Evolutionary conservation across 345 rosid species (phyloP).

Genomic region (Salix arbutifolia): DNA sequence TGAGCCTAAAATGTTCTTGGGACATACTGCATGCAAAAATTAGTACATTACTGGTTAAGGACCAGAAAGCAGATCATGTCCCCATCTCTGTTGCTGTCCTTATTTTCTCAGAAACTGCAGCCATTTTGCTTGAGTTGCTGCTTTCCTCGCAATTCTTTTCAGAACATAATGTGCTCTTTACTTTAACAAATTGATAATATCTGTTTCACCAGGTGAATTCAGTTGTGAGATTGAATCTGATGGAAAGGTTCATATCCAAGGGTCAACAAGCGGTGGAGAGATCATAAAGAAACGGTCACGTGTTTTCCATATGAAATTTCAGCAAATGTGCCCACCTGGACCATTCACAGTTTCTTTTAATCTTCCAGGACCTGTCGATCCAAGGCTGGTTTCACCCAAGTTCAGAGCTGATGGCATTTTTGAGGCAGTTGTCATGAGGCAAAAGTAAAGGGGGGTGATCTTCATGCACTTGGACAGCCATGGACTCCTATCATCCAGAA

Average conservation of each 20-base stretch:
- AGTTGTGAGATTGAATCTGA: slow-evolving; percentile 19
- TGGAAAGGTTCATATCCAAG: slow-evolving; percentile 17
- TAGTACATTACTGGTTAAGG: not conserved
- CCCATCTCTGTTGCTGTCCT: not conserved
- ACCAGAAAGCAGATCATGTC: not conserved
- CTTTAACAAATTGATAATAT: not conserved
- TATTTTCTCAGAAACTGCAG: not conserved
- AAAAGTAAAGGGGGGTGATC: not conserved
- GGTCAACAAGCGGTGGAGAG: slow-evolving; percentile 6
- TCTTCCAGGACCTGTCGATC: slow-evolving; percentile 24
- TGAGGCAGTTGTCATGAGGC: slow-evolving; percentile 12
- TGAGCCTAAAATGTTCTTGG: not conserved
- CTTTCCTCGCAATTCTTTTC: not conserved
- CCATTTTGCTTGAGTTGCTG: not conserved
- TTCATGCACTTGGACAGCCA: not conserved
- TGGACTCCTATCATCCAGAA: not conserved
- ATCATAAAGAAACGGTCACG: slow-evolving; percentile 13
- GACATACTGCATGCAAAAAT: not conserved
- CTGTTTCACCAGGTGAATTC: slow-evolving; percentile 15
- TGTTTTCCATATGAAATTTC: slow-evolving; percentile 4
- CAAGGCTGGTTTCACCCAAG: slow-evolving; percentile 17
- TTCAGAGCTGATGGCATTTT: slow-evolving; percentile 21
- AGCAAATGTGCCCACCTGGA: slow-evolving; percentile 6
- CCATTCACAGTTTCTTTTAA: slow-evolving; percentile 15
- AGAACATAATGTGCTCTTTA: not conserved